Evolutionary conservation across 495 filamentous ascomycete genomes (phyloP).

Genomic region (Sordaria brevicollis): DNA sequence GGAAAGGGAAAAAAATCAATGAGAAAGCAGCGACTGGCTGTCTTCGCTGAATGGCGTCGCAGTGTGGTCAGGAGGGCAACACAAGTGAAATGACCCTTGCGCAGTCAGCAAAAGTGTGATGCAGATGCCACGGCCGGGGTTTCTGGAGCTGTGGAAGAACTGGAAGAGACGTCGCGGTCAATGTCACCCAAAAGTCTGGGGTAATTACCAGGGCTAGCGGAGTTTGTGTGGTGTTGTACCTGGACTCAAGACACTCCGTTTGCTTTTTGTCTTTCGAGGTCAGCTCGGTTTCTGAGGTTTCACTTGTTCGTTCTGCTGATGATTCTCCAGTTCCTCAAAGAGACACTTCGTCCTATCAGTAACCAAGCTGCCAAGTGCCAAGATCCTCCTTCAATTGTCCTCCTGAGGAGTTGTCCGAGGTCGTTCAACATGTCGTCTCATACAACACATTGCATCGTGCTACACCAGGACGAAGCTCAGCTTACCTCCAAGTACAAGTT

Average conservation of each 20-base stretch:
- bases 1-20: neutral
- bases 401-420: neutral
- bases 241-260: neutral
- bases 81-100: neutral
- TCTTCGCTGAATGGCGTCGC: neutral
- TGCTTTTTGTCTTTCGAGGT: neutral
- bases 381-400: neutral
- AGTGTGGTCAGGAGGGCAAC: neutral
- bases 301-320: neutral
- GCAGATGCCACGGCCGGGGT: neutral
- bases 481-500: neutral
- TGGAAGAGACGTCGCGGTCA: neutral
- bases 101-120: neutral
- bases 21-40: neutral
- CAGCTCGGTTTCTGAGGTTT: neutral
- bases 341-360: neutral
- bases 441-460: neutral
- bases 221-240: neutral
- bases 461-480: neutral
- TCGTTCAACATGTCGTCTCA: neutral
- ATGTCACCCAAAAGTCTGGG: neutral
- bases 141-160: too few relatives aligned
- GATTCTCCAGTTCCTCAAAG: neutral
- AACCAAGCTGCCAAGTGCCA: neutral
- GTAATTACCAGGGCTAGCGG: neutral